These are phyloP conservation scores for Picea abies DNA, from an alignment of 83 land plant species.

Conservation along the genomic window DNA sequence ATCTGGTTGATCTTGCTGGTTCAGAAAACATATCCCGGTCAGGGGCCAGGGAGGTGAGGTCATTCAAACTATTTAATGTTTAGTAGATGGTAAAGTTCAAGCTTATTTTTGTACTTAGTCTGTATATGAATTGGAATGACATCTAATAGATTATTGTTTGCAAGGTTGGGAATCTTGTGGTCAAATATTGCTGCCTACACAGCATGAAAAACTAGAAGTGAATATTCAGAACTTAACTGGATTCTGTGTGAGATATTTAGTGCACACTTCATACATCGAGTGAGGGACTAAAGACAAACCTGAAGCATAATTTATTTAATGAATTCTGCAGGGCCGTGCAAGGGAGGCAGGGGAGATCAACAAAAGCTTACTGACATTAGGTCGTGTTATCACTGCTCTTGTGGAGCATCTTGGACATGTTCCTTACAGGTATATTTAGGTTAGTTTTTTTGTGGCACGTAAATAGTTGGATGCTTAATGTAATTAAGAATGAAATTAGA, in stretches of 20 bases:
- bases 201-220: neutral
- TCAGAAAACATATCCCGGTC: conserved; percentile 98
- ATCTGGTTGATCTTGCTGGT: conserved; percentile 97
- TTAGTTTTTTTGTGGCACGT: neutral
- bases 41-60: conserved; percentile 92
- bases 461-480: neutral
- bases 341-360: conserved; percentile 99
- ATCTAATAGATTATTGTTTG: no score
- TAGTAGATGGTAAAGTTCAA: neutral
- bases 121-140: neutral
- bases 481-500: neutral
- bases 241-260: neutral
- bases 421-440: conserved; percentile 80
- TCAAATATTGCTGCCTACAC: neutral
- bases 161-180: neutral
- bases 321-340: conserved; percentile 78
- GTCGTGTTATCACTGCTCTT: conserved; percentile 97
- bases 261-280: no score
- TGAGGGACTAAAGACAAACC: neutral
- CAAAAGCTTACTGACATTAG: conserved; percentile 94
- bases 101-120: neutral
- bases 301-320: neutral
- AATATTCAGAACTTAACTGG: neutral
- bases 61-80: neutral
- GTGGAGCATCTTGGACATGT: conserved; percentile 97